Conservation (phyloP, 2,329 filamentous ascomycete species). For the Fusarium tupiense region DNA sequence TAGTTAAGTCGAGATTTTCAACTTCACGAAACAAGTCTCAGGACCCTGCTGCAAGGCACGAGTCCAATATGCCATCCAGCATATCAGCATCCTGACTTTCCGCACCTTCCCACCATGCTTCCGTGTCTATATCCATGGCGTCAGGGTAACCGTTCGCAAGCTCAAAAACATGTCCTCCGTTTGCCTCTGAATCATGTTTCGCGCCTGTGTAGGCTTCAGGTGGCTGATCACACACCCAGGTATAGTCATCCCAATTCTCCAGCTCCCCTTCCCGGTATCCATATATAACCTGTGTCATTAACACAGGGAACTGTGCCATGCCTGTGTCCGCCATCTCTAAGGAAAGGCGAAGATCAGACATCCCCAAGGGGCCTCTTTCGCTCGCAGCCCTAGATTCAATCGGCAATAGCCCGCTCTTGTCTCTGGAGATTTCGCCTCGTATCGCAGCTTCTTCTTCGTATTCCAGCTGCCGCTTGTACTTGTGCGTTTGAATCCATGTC, state of each 20-base stretch:
- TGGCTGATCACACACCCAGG: constrained; percentile 57
- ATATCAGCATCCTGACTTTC: constrained; percentile 60
- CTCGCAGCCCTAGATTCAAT: constrained; percentile 81
- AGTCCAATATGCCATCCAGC: constrained; percentile 67
- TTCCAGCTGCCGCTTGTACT: constrained; percentile 78
- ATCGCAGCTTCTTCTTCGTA: constrained; percentile 78
- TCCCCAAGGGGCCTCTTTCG: constrained; percentile 75
- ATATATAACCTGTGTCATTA: constrained; percentile 75
- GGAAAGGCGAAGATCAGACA: constrained; percentile 81
- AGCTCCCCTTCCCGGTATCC: constrained; percentile 81
- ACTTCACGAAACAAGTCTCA: constrained; percentile 16
- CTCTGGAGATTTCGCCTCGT: constrained; percentile 77
- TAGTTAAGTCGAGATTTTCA: background rate
- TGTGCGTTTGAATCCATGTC: constrained; percentile 80
- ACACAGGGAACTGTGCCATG: constrained; percentile 79
- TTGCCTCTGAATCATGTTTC: constrained; percentile 46
- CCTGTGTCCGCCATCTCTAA: constrained; percentile 80
- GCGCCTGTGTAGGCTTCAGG: constrained; percentile 41
- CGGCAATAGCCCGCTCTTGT: constrained; percentile 81
- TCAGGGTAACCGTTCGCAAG: constrained; percentile 63
- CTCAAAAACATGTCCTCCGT: constrained; percentile 49
- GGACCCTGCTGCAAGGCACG: constrained; percentile 60
- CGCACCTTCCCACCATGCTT: constrained; percentile 71
- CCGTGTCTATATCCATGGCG: constrained; percentile 68
- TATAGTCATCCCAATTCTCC: constrained; percentile 71